These are phyloP conservation scores for Penicillium paxilli DNA, from an alignment of 495 filamentous ascomycete genomes.

Conservation along the genomic window DNA sequence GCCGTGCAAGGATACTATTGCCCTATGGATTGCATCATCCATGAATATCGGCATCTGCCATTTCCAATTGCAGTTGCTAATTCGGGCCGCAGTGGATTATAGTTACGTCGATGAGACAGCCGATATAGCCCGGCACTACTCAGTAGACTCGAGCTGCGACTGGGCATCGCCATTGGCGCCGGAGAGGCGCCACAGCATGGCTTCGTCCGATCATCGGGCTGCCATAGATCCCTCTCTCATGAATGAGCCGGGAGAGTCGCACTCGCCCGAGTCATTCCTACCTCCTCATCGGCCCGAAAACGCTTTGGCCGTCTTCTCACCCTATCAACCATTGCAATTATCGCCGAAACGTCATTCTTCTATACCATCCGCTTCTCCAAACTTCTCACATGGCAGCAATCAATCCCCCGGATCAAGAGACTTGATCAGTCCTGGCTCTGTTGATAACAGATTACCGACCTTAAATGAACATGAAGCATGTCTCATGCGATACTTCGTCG, in stretches of 20 bases:
- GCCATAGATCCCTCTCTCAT: conserved; percentile 1
- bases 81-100: conserved; percentile 8
- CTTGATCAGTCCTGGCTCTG: not conserved
- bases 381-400: conserved; percentile 15
- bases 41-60: conserved; percentile 2
- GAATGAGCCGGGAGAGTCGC: conserved; percentile 3
- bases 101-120: conserved; percentile 23
- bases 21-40: not conserved
- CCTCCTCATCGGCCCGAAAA: conserved; percentile 1
- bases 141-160: conserved; percentile 2
- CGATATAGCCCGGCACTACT: conserved; percentile 18
- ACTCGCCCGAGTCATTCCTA: conserved; percentile 9
- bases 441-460: conserved; percentile 5
- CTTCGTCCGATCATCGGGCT: conserved; percentile 1
- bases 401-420: conserved; percentile 7
- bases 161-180: not conserved
- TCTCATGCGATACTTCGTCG: conserved; percentile 33
- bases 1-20: not conserved
- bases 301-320: conserved; percentile 2
- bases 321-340: conserved; percentile 9
- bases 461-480: conserved; percentile 28
- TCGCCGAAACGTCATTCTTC: conserved; percentile 11
- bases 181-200: conserved; percentile 5
- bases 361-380: conserved; percentile 11
- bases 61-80: conserved; percentile 9